Evolutionary conservation across 805 yeast genomes (phyloP), one percentile per base, ranked within the genome.

Genomic region (Lachancea kluyveri): DNA sequence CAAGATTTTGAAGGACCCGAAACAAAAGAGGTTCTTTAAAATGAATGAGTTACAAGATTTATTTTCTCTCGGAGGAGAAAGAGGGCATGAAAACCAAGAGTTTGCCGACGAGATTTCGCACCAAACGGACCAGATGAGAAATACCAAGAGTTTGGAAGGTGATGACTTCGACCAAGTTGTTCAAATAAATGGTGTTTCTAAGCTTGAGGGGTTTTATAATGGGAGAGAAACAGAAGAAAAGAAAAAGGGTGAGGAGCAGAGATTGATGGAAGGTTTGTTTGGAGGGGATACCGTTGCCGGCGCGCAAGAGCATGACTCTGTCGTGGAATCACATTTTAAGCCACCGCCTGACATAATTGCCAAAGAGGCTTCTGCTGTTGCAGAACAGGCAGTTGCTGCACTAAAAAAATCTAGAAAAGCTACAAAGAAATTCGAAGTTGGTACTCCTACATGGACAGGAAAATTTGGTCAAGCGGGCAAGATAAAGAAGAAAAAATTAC

Each of bases 361-460:
- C 1, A 58, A 62, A 22, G 79, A 76, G 35, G 92, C 94, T 0
- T 72, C 70, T 4, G 64, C 65, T 29, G 72, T 68, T 50, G 73
- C 78, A 26, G 55, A 58, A 40, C 62, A 66, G 11, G 81, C 81
- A 0, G 64, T 77, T 0, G 61, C 60, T 12, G 79, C 78, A 0
- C 54, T 83, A 35, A 65, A 72, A 33, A 70, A 72, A 37, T 84
- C 95, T 0, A 48, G 64, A 23, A 57, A 41, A 26, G 52, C 48
- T 8, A 64, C 67, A 10, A 61, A 59, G 36, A 59, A 55, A 26
- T 57, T 57, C 15, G 59, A 62, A 16, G 65, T 88, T 18, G 95
- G 95, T 4, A 77, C 81, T 0, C 97, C 96, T 0, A 90, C 98
- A 0, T 92, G 96, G 94, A 90, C 98, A 0, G 98, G 98, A 0